Base-by-base conservation (phyloP, 1,284 basidiomycete species). In the Cryptococcus maquisensis region DNA sequence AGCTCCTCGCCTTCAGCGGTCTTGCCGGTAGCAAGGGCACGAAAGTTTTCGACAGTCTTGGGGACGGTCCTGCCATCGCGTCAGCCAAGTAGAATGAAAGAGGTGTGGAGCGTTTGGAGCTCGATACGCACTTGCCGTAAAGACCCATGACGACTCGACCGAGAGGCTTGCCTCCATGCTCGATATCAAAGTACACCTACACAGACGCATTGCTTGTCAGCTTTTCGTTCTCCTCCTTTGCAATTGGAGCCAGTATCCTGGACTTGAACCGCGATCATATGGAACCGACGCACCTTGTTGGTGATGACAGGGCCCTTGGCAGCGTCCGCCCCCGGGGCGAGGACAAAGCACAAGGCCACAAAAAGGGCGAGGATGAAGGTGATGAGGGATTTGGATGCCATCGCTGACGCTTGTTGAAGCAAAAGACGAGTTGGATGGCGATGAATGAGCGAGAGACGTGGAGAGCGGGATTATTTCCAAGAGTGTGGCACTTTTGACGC, bases 171-270 rank as follows among this genome's bases (percentile, higher is more conserved):
- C 86, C 89, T 28, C 90, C 90, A 76, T 95, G 90, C 67, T 87
- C 85, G 59, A 96, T 86, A 77, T 96, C 92, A 69, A 96, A 96
- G 81, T 85, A 96, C 68, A 96, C 87, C 70, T 67, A 38, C 16
- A 7, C 21, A 6, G 13, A 23, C 21, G 21, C 13, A 43, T 16
- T 44, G 18, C 23, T 16, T 24, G 24, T 38, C 37, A 37, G 28
- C 24, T 16, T 9, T n/a, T 32, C 28, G 28, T 32, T 32, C 28
- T 32, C 10, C 1, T 32, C 28, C 28, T 32, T 7, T 32, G n/a
- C 28, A 10, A 7, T 32, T 32, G 4, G 2, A 32, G 28, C 28
- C n/a, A n/a, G n/a, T n/a, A n/a, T n/a, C n/a, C n/a, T n/a, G 28
- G 28, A 32, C 10, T 6, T 7, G 28, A 10, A 8, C 28, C 7